phyloP scores from a whole-genome alignment of 345 rosid genomes.

The Pseudoturritis turrita region DNA sequence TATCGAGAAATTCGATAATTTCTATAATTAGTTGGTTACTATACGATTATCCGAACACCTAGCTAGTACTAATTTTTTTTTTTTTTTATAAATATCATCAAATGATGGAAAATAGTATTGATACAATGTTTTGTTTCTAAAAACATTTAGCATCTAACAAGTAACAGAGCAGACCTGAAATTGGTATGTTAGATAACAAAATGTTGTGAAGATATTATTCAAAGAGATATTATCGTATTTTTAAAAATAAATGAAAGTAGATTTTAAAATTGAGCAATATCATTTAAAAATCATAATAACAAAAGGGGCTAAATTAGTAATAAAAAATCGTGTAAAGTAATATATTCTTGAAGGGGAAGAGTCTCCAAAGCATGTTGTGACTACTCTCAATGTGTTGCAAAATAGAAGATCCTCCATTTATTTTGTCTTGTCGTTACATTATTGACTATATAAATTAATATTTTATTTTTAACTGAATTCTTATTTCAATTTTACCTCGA shows the following conservation, averaged over 20 bases:
- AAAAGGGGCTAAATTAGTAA: background rate
- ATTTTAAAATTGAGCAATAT: background rate
- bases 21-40: too few species aligned
- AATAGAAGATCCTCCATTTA: constrained; percentile 15
- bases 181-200: background rate
- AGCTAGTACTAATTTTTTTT: too few species aligned
- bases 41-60: too few species aligned
- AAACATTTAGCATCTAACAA: background rate
- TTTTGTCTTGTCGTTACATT: background rate
- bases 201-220: background rate
- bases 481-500: background rate
- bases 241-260: too few species aligned
- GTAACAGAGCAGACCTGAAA: background rate
- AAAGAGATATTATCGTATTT: background rate
- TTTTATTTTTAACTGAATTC: background rate
- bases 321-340: constrained; percentile 21
- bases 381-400: constrained; percentile 25
- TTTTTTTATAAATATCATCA: too few species aligned
- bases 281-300: background rate
- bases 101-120: background rate
- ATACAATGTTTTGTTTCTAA: background rate
- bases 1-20: too few species aligned
- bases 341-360: constrained; percentile 24
- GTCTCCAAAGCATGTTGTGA: constrained; percentile 26
- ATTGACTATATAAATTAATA: background rate